These are phyloP conservation scores for Pyrenochaeta sp. DNA, from an alignment of 2,329 filamentous ascomycete genomes.

Conservation along the genomic window DNA sequence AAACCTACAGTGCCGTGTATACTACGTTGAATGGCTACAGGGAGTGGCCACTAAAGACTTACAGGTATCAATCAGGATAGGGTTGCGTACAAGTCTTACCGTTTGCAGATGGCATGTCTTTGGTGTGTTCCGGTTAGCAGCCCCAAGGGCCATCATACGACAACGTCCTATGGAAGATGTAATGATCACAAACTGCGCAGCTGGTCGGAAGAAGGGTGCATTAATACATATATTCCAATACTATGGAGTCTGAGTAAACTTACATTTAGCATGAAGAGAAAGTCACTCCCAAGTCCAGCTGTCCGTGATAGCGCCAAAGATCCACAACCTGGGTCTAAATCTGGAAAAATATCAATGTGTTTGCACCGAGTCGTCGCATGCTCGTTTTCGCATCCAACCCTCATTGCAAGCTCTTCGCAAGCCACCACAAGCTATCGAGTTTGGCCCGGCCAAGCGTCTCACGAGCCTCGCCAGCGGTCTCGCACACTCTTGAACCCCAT, in stretches of 20 bases:
- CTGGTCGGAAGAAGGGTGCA: conserved; percentile 7
- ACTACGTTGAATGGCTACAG: no score
- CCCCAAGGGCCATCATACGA: no score
- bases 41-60: no score
- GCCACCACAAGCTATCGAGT: conserved; percentile 94
- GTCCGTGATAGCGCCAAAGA: no score
- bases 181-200: not conserved
- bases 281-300: not conserved
- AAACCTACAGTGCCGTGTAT: no score
- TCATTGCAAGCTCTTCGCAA: conserved; percentile 72
- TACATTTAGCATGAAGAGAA: conserved; percentile 20
- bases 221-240: conserved; percentile 27
- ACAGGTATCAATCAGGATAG: no score
- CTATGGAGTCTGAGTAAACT: conserved; percentile 30
- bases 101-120: no score
- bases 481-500: conserved; percentile 87
- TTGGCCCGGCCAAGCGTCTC: conserved; percentile 81
- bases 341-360: not conserved
- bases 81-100: no score
- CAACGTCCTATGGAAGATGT: not conserved
- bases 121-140: no score
- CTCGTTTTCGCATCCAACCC: not conserved
- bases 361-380: not conserved
- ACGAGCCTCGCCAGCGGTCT: conserved; percentile 88
- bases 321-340: not conserved